These are phyloP conservation scores for Torulaspora pretoriensis DNA, from an alignment of 1,139 yeast genomes.

Conservation along the genomic window DNA sequence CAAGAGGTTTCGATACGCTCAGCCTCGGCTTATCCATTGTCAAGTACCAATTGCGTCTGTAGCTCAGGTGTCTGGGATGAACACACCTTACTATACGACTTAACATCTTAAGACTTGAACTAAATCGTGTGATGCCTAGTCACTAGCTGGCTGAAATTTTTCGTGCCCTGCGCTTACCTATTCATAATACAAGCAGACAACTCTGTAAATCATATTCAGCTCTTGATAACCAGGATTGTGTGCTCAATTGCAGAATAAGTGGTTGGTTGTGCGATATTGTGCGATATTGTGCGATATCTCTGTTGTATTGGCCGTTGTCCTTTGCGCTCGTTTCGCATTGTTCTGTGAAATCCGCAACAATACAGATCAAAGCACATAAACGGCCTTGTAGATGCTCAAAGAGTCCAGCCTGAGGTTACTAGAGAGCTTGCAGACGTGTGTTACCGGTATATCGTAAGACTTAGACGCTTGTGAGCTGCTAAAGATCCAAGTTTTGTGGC, in stretches of 20 bases:
- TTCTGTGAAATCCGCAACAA: slow-evolving; percentile 2
- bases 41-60: slow-evolving; percentile 8
- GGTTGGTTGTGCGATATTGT: not conserved
- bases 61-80: not conserved
- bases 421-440: not conserved
- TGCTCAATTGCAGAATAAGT: not conserved
- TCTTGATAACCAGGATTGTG: too few relatives aligned
- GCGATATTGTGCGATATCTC: not conserved
- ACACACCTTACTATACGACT: not conserved
- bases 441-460: not conserved
- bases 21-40: not conserved
- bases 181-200: not conserved
- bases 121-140: not conserved
- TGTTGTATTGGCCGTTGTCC: slow-evolving; percentile 3
- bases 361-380: slow-evolving; percentile 1
- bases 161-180: slow-evolving; percentile 2
- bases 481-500: not conserved
- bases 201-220: not conserved
- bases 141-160: slow-evolving; percentile 2
- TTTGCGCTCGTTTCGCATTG: slow-evolving; percentile 9
- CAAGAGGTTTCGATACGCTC: slow-evolving; percentile 41
- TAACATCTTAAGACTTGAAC: not conserved
- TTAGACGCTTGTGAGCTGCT: not conserved
- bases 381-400: not conserved
- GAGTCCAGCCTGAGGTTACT: not conserved